Base-by-base conservation (phyloP, 2,329 filamentous ascomycete genomes). In the Colletotrichum simmondsii region DNA sequence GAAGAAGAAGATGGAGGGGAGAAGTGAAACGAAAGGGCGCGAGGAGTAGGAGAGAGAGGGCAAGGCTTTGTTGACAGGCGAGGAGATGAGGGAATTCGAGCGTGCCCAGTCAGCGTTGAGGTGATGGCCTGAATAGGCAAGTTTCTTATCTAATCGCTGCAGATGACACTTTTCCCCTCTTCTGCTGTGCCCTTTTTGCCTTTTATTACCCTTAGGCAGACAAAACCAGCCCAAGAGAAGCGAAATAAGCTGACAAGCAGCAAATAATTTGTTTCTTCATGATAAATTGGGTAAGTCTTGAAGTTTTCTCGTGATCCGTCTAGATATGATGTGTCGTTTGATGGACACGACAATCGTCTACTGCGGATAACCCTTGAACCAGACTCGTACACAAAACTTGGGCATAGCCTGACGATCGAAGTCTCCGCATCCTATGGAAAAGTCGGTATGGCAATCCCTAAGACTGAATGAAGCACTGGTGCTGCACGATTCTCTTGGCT, bases 61-160 rank as follows among this genome's bases (percentile, higher is more conserved):
- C 30, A 59, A 26, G 37, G 30, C 30, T 28, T 46, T 37, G 52
- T 54, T 28, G 52, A 28, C 7, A 4, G 7, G 37, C 46, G 46
- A 42, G 28, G 52, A 53, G 22, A 19, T 57, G 54, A 60, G 56
- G 53, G 54, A 37, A 37, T 67, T 62, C 37, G 37, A 58, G n/a
- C 24, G 64, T 66, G 46, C 70, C 61, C 71, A 73, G 71, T 73
- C 71, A 73, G 54, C 61, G 46, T 32, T 28, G 11, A 62, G 66
- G 24, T 65, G 53, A 53, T 70, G 66, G 56, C 71, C 71, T 73
- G 66, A 71, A 73, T 71, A 71, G 71, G 71, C 71, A 73, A 61
- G 46, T 73, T 57, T 24, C 61, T 73, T 73, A 73, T 73, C 71
- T 70, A 65, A 73, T 73, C 71, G 26, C 66, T 42, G 19, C 2